Conservation (phyloP, 1,139 yeast genomes). For the Saccharomycopsis hybrid region DNA sequence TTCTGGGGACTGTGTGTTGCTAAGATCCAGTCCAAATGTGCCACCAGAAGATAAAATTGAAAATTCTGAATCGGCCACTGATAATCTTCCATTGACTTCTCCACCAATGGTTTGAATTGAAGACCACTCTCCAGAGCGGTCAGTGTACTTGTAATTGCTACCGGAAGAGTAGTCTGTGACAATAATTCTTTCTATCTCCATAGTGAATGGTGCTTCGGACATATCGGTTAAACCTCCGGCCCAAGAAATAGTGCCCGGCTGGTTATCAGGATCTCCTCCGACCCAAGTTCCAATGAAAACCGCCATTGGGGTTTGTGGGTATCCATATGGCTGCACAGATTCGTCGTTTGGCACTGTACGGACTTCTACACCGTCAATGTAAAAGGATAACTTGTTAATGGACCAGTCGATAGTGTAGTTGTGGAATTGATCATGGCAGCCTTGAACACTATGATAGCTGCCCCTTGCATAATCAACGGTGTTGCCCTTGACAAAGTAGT, state of each 20-base stretch:
- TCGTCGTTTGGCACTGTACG: constrained; percentile 43
- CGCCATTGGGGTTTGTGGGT: constrained; percentile 76
- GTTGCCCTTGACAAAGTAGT: constrained; percentile 76
- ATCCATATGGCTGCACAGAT: constrained; percentile 48
- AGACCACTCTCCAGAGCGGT: constrained; percentile 57
- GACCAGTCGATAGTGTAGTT: constrained; percentile 85
- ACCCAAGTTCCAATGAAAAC: constrained; percentile 72
- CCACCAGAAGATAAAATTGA: neutral
- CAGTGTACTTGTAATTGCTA: constrained; percentile 54
- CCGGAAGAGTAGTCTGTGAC: constrained; percentile 84
- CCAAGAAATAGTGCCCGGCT: constrained; percentile 72
- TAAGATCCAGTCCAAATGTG: neutral
- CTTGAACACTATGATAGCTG: constrained; percentile 51
- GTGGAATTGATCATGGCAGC: constrained; percentile 41
- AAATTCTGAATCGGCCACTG: constrained; percentile 40
- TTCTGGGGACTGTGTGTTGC: too few relatives aligned
- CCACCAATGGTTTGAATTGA: constrained; percentile 66
- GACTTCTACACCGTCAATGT: constrained; percentile 52
- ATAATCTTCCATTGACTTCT: constrained; percentile 52
- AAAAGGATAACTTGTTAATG: constrained; percentile 51
- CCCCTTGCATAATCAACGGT: constrained; percentile 77
- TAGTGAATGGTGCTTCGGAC: constrained; percentile 57
- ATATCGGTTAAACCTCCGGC: constrained; percentile 75
- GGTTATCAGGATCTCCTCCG: constrained; percentile 67
- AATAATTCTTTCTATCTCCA: constrained; percentile 53